phyloP scores from a whole-genome alignment of 345 rosid genomes.

The Carallia pectinifolia region DNA sequence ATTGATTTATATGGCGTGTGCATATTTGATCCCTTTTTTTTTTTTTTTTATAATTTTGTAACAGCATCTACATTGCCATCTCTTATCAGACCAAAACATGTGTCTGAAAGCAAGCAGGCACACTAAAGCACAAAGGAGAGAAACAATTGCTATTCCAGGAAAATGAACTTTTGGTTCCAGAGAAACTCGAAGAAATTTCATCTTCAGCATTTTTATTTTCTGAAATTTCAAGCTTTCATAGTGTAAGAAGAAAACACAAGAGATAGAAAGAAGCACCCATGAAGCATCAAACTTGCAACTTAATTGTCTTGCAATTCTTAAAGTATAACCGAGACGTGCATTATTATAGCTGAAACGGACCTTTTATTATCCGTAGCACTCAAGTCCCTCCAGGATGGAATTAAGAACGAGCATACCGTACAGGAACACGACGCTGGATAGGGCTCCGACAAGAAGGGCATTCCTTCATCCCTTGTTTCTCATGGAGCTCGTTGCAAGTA shows the following conservation, averaged over 20 bases:
- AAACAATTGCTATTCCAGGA: no score
- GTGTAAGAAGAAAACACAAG: background rate
- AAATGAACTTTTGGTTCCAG: no score
- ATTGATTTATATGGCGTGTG: no score
- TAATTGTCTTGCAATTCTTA: slow-evolving; percentile 30
- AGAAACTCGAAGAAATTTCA: no score
- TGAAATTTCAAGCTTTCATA: background rate
- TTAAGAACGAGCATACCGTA: slow-evolving; percentile 43
- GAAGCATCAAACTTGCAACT: slow-evolving; percentile 22
- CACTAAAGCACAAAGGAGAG: no score
- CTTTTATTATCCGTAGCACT: slow-evolving; percentile 39
- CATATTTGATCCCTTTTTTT: no score
- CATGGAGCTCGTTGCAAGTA: slow-evolving; percentile 55
- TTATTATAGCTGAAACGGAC: slow-evolving; percentile 41
- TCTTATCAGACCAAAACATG: no score
- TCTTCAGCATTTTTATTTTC: background rate
- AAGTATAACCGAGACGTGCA: slow-evolving; percentile 24
- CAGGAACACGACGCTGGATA: slow-evolving; percentile 46
- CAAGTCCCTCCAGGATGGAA: slow-evolving; percentile 24
- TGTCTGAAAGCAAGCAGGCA: no score
- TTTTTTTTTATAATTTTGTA: no score
- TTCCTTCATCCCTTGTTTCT: slow-evolving; percentile 68
- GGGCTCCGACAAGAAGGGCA: slow-evolving; percentile 61
- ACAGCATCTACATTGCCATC: no score
- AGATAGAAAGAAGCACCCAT: slow-evolving; percentile 12